Evolutionary conservation across 345 rosid genomes (phyloP).

Genomic region (Pseudoturritis turrita): DNA sequence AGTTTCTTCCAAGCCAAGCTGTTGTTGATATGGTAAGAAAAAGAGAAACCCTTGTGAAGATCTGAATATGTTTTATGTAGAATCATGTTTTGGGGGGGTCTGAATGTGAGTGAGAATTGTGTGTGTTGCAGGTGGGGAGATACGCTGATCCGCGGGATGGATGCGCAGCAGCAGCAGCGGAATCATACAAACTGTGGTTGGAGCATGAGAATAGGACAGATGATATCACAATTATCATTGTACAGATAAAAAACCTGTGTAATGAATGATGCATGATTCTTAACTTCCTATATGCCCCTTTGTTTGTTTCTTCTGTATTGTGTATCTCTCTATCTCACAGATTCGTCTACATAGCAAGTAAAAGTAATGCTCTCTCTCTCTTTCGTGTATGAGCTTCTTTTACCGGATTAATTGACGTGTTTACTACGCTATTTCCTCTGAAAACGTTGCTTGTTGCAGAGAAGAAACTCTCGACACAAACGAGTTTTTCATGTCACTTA

Average conservation of each 20-base stretch:
- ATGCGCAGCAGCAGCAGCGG: conserved; percentile 85
- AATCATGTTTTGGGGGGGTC: not conserved
- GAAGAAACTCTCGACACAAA: not conserved
- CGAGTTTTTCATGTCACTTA: not conserved
- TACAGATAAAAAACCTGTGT: conserved; percentile 63
- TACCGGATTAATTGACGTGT: not conserved
- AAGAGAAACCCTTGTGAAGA: not conserved
- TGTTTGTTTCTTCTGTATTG: not conserved
- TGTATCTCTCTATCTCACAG: not conserved
- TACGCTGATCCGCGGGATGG: conserved; percentile 85
- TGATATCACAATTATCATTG: conserved; percentile 93
- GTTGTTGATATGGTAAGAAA: conserved; percentile 77
- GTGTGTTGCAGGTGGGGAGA: conserved; percentile 53
- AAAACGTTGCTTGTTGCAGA: conserved; percentile 1
- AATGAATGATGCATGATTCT: conserved; percentile 30
- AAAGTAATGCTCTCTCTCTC: conserved; percentile 5
- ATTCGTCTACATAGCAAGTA: conserved; percentile 21
- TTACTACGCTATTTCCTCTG: not conserved
- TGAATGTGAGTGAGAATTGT: conserved; percentile 1
- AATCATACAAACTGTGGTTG: conserved; percentile 90
- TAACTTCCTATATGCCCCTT: not conserved
- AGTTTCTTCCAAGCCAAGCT: conserved; percentile 87
- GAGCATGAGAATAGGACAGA: conserved; percentile 86
- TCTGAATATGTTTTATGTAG: not conserved
- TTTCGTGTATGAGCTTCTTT: conserved; percentile 15